Evolutionary conservation across 768 basidiomycete genomes (phyloP), one percentile per base, ranked within the genome.

Genomic region (Agrocybe praecox): DNA sequence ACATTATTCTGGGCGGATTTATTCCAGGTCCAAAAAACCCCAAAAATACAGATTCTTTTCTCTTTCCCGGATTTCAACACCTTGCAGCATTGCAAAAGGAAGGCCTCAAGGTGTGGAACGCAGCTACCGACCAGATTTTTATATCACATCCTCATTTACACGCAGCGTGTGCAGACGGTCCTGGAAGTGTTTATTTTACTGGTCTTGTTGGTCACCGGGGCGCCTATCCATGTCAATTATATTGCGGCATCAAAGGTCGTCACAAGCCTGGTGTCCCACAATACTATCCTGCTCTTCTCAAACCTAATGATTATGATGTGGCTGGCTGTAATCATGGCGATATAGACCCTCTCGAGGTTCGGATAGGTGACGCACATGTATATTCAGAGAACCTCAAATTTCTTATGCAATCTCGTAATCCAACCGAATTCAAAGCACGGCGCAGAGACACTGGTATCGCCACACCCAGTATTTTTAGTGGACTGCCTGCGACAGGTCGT

Each of bases 381-480:
- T 29, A 29, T 29, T 29, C 9, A 4, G 26, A 29, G 9, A 29
- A 29, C 9, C 9, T 29, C 5, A 29, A 29, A 9, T 29, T 5
- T 29, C 9, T 29, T 4, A 4, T 29, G 4, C 5, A 29, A 5
- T 29, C 26, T 9, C 5, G 9, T 5, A 9, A 9, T 29, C 4
- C 12, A 6, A 40, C 36, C 5, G 36, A 40, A 4, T 40, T 65
- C 47, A 40, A 68, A 34, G 21, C 36, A 5, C 56, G 53, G 15
- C 59, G 69, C 0, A 48, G 58, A 1, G 43, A 55, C 11, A 73
- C 72, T 2, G 75, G 78, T 0, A 70, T 82, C 17, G 53, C 52
- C 1, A 68, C 73, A 42, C 73, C 74, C 0, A 72, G 62, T 1
- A 65, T 82, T 12, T 69, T 81, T 19, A 62, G 63, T 15, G 75